Percentiles rank a stretch among this genome's conserved stretches.
These are phyloP conservation scores for Haplosporangium gracile DNA, from an alignment of 192 early-diverging fungal species.

Conservation along the genomic window DNA sequence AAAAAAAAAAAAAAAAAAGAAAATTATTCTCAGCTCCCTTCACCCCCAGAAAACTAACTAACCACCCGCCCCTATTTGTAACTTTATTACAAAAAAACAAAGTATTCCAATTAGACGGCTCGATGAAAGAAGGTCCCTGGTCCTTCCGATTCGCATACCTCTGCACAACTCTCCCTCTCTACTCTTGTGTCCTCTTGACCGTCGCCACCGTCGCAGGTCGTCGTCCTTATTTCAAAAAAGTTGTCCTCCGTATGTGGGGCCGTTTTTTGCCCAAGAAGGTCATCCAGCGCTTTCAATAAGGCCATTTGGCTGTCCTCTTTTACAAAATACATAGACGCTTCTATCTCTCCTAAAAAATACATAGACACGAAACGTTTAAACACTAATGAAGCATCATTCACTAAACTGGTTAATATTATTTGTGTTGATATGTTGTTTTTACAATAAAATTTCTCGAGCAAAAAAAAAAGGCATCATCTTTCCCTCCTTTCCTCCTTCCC, in stretches of 20 bases:
- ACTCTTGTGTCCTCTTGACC: constrained; percentile 46
- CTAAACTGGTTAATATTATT: not conserved
- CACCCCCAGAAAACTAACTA: not conserved
- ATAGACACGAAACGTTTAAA: not conserved
- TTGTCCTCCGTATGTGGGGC: constrained; percentile 61
- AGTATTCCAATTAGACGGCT: constrained; percentile 45
- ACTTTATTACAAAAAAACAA: not conserved
- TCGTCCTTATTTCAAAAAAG: constrained; percentile 55
- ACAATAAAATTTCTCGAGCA: not conserved
- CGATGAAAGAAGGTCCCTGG: constrained; percentile 60
- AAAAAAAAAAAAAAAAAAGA: not conserved
- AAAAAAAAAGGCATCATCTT: not conserved
- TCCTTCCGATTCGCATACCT: constrained; percentile 57
- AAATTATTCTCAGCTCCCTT: not conserved
- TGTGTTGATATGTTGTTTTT: not conserved
- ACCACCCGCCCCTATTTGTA: not conserved
- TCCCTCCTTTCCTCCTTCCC: not conserved
- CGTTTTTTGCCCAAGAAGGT: constrained; percentile 54
- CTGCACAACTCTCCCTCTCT: constrained; percentile 57
- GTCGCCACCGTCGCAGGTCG: constrained; percentile 56
- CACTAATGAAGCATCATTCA: not conserved
- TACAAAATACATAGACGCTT: not conserved
- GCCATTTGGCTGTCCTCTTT: not conserved
- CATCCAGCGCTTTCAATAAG: constrained; percentile 44
- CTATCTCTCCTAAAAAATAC: too few relatives aligned